phyloP scores from a whole-genome alignment of 257 asterid species.

The Apocynum venetum region DNA sequence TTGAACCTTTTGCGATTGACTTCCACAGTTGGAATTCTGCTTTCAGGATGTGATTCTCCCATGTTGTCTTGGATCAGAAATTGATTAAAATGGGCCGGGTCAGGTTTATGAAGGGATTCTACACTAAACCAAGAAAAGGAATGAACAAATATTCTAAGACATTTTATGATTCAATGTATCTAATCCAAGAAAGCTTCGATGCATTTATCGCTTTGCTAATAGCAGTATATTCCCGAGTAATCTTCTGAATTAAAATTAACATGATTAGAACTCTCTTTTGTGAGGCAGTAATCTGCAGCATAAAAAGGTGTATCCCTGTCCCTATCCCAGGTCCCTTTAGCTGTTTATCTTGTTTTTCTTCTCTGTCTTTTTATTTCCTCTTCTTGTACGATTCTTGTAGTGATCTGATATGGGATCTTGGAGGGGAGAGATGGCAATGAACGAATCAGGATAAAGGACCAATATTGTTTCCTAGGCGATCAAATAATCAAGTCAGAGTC shows the following conservation, averaged over 20 bases:
- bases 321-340: not conserved
- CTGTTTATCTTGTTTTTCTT: not conserved
- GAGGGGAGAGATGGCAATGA: not conserved
- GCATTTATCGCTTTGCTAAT: too few species aligned
- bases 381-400: not conserved
- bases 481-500: not conserved
- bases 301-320: not conserved
- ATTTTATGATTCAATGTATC: too few species aligned
- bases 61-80: not conserved
- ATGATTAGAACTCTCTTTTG: not conserved
- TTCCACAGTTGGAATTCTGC: not conserved
- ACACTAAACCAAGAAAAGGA: too few species aligned
- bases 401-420: not conserved
- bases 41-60: not conserved
- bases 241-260: too few species aligned
- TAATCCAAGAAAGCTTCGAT: too few species aligned
- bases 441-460: conserved; percentile 5
- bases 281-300: not conserved
- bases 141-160: too few species aligned
- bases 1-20: not conserved
- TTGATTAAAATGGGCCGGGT: not conserved
- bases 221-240: too few species aligned
- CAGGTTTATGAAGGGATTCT: too few species aligned
- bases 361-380: not conserved
- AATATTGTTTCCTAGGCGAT: not conserved